Evolutionary conservation across 2,329 filamentous ascomycete species (phyloP).

Genomic region (Fusarium mangiferae): DNA sequence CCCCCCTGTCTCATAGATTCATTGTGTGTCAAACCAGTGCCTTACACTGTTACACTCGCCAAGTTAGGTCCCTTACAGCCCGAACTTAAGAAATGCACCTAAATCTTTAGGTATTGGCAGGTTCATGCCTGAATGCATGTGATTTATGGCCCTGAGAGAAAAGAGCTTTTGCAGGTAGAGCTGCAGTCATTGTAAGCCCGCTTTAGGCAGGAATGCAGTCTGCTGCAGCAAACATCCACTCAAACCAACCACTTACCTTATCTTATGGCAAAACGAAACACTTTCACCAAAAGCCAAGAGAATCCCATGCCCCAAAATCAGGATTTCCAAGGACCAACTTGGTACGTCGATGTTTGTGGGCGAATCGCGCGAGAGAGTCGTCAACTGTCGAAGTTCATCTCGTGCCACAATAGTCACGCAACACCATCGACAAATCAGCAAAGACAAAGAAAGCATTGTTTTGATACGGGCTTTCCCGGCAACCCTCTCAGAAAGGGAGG

Average conservation of each 20-base stretch:
- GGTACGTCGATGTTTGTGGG: neutral
- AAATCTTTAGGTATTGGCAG: neutral
- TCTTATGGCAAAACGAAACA: neutral
- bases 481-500: conserved; percentile 12
- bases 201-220: neutral
- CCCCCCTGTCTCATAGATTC: neutral
- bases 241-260: neutral
- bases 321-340: neutral
- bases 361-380: neutral
- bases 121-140: neutral
- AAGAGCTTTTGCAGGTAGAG: neutral
- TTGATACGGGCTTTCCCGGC: conserved; percentile 16
- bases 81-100: neutral
- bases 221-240: neutral
- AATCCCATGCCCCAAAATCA: neutral
- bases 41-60: neutral
- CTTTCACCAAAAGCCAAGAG: neutral
- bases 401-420: conserved; percentile 14
- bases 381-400: neutral
- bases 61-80: neutral
- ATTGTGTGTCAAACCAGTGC: neutral
- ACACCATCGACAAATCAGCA: conserved; percentile 10
- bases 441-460: neutral
- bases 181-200: neutral
- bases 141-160: neutral